Evolutionary conservation across 495 filamentous ascomycete species (phyloP).

Genomic region (Jackrogersella minutella): DNA sequence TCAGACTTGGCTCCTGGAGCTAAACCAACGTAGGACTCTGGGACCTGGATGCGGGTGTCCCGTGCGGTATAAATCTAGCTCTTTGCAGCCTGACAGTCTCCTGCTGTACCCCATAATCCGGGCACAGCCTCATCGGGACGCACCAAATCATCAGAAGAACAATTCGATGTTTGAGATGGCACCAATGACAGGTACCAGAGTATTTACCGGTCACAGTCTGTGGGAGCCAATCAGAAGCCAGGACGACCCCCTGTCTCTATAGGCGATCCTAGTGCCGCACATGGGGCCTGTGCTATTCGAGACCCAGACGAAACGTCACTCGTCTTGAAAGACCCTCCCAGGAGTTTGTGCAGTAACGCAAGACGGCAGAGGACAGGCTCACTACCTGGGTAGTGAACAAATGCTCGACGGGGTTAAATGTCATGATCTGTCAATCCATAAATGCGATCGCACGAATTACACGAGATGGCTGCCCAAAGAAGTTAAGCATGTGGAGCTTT

Average conservation of each 20-base stretch:
- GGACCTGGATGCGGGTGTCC: slow-evolving; percentile 5
- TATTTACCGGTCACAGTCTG: background rate
- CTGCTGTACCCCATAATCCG: slow-evolving; percentile 11
- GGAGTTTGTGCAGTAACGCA: slow-evolving; percentile 17
- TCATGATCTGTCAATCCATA: slow-evolving; percentile 13
- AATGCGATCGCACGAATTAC: background rate
- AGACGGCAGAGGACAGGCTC: slow-evolving; percentile 13
- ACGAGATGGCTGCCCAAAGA: slow-evolving; percentile 11
- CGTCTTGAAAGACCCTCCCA: slow-evolving; percentile 29
- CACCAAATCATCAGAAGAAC: slow-evolving; percentile 17
- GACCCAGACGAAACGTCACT: slow-evolving; percentile 38
- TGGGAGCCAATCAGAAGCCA: slow-evolving; percentile 20
- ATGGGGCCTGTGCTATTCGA: slow-evolving; percentile 23
- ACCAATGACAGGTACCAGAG: slow-evolving; percentile 24
- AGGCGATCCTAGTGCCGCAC: slow-evolving; percentile 13
- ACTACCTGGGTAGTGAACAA: background rate
- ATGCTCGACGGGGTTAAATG: background rate
- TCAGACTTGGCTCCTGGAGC: slow-evolving; percentile 15
- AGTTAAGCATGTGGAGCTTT: background rate
- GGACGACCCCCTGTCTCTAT: background rate
- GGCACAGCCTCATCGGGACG: slow-evolving; percentile 1
- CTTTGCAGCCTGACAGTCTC: background rate
- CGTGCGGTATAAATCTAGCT: background rate
- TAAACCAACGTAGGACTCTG: slow-evolving; percentile 15
- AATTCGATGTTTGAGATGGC: slow-evolving; percentile 17